phyloP scores from a whole-genome alignment of 441 rosid species.

The Dalechampia spathulata region DNA sequence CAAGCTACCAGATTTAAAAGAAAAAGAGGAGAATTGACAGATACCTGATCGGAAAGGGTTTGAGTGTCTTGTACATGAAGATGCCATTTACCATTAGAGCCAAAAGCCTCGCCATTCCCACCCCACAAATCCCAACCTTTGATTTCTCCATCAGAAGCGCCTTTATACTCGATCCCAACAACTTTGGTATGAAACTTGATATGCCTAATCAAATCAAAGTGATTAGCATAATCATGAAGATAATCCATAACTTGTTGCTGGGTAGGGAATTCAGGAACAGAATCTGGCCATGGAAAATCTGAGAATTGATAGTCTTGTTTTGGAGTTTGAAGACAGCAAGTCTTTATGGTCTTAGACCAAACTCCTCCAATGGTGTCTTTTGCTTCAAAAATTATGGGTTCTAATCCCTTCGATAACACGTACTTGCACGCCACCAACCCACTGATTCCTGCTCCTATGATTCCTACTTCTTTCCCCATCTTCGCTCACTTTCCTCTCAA shows the following conservation, averaged over 20 bases:
- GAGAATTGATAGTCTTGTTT: constrained; percentile 31
- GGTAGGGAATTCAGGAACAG: constrained; percentile 24
- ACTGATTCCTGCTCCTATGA: constrained; percentile 40
- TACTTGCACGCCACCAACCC: constrained; percentile 44
- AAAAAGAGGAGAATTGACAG: neutral
- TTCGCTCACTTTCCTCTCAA: too few species aligned
- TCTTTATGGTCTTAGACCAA: constrained; percentile 28
- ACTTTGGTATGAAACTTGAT: constrained; percentile 32
- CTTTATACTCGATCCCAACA: constrained; percentile 19
- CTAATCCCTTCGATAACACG: constrained; percentile 28
- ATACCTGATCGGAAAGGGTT: neutral
- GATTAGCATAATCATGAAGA: constrained; percentile 23
- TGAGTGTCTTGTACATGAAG: constrained; percentile 11
- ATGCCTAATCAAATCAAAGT: constrained; percentile 26
- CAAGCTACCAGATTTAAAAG: neutral
- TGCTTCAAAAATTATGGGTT: constrained; percentile 36
- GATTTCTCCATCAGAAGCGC: constrained; percentile 13
- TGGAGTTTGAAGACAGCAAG: constrained; percentile 36
- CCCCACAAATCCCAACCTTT: constrained; percentile 28
- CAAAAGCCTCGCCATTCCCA: constrained; percentile 27
- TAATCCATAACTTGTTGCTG: constrained; percentile 28
- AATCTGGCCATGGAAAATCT: constrained; percentile 39
- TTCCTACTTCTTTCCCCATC: constrained; percentile 13
- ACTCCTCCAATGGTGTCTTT: constrained; percentile 26
- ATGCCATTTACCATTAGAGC: constrained; percentile 25